Conservation (phyloP, 768 basidiomycete species). For the Termitomyces sp. region DNA sequence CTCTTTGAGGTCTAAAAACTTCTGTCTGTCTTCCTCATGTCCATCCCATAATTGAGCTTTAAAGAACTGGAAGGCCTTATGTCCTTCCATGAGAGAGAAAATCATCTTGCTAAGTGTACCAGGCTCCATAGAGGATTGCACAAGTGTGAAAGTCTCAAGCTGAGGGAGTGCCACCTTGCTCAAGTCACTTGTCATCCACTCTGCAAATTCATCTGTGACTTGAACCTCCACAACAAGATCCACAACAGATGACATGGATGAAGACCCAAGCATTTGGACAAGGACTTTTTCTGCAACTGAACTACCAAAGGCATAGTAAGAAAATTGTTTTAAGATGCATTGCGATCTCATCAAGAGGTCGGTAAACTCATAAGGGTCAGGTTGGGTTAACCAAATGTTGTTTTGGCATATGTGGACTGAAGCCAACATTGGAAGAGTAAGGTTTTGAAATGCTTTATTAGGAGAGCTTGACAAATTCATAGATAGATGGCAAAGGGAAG, state of each 20-base stretch:
- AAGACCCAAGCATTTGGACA: background rate
- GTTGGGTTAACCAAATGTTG: background rate
- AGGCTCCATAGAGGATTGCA: background rate
- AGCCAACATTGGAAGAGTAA: background rate
- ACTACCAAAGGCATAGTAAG: background rate
- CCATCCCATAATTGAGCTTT: background rate
- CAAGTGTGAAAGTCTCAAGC: background rate
- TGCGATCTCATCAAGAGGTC: slow-evolving; percentile 5
- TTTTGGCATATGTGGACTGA: background rate
- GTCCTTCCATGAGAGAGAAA: background rate
- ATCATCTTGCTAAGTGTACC: slow-evolving; percentile 3
- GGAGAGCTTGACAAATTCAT: background rate
- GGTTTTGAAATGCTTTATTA: background rate
- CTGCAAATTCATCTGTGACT: background rate
- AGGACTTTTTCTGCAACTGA: background rate
- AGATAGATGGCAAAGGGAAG: slow-evolving; percentile 1
- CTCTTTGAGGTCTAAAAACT: background rate
- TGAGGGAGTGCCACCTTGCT: background rate
- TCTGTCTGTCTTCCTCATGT: background rate
- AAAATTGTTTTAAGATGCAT: slow-evolving; percentile 2
- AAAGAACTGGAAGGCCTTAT: background rate
- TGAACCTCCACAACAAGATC: background rate
- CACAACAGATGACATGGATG: slow-evolving; percentile 1
- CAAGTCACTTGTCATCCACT: background rate
- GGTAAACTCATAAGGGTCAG: background rate